A percentile compares a stretch with the other conserved stretches of the same genome.
Conservation (phyloP, 345 rosid genomes). For the Eucalyptus fibrosa region DNA sequence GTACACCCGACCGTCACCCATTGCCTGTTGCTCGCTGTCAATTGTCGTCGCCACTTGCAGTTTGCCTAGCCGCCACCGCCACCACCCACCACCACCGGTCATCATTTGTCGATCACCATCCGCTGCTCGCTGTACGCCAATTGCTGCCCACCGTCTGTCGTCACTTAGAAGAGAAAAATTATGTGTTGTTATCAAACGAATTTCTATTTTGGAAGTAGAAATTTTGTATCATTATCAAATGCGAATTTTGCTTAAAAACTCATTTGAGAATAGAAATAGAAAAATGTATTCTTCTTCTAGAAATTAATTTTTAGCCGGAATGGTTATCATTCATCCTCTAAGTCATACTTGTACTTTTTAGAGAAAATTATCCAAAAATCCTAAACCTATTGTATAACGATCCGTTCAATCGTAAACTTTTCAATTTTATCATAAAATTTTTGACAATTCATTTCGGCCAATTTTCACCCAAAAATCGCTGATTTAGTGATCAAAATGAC, state of each 20-base stretch:
- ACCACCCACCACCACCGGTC: rapidly evolving
- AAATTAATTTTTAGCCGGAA: too few species aligned
- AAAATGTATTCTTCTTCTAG: too few species aligned
- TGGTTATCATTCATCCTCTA: too few species aligned
- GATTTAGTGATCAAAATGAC: neutral
- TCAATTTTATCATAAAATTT: too few species aligned
- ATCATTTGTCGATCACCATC: rapidly evolving
- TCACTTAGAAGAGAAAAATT: rapidly evolving
- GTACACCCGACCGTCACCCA: rapidly evolving
- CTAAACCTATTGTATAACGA: too few species aligned
- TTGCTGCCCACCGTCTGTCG: rapidly evolving
- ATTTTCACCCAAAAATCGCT: neutral
- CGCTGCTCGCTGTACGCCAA: rapidly evolving
- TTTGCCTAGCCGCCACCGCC: rapidly evolving
- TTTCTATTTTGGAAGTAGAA: too few species aligned
- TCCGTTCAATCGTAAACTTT: rapidly evolving
- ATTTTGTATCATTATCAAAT: too few species aligned
- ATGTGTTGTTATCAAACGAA: rapidly evolving
- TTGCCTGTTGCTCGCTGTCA: rapidly evolving
- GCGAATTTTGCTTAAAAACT: too few species aligned
- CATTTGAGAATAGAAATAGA: too few species aligned
- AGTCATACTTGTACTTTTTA: neutral
- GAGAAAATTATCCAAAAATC: too few species aligned
- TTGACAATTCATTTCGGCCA: neutral
- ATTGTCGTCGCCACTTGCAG: rapidly evolving